Conservation (phyloP, 139 green algal species). For the Zygnema circumcarinatum region DNA sequence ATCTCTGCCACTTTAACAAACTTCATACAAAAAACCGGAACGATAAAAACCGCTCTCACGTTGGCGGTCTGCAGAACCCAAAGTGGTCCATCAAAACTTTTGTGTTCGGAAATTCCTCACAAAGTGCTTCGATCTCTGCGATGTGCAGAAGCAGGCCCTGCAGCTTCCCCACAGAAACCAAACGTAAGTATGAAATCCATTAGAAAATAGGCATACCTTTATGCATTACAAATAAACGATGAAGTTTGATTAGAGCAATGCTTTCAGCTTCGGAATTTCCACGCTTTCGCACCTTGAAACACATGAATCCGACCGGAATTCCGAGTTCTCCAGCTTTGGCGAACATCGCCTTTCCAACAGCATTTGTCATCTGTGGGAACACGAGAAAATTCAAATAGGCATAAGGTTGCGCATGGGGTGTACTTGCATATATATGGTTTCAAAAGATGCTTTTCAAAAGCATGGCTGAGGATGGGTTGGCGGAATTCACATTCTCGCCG, state of each 20-base stretch:
- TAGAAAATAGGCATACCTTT: too few species aligned
- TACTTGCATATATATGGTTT: too few species aligned
- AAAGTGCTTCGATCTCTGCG: slow-evolving; percentile 70
- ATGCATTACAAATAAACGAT: too few species aligned
- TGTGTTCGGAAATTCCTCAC: slow-evolving; percentile 64
- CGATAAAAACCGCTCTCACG: neutral
- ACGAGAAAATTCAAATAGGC: neutral
- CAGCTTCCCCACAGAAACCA: neutral
- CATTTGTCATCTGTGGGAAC: slow-evolving; percentile 69
- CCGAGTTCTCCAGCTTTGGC: slow-evolving; percentile 65
- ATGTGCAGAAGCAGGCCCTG: slow-evolving; percentile 64
- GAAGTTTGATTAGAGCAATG: neutral
- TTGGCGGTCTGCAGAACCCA: slow-evolving; percentile 69
- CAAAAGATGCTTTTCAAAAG: too few species aligned
- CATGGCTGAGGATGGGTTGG: neutral
- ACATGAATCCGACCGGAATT: slow-evolving; percentile 75
- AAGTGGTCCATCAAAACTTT: slow-evolving; percentile 78
- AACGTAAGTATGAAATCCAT: neutral
- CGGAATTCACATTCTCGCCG: slow-evolving; percentile 49
- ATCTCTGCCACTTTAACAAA: too few species aligned
- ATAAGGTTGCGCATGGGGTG: too few species aligned
- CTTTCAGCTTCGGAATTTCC: neutral
- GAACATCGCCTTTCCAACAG: slow-evolving; percentile 68
- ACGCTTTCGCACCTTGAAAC: slow-evolving; percentile 66
- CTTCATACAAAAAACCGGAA: too few species aligned